Evolutionary conservation across 345 rosid genomes (phyloP), one percentile per base, ranked within the genome.

Genomic region (Draba incana): DNA sequence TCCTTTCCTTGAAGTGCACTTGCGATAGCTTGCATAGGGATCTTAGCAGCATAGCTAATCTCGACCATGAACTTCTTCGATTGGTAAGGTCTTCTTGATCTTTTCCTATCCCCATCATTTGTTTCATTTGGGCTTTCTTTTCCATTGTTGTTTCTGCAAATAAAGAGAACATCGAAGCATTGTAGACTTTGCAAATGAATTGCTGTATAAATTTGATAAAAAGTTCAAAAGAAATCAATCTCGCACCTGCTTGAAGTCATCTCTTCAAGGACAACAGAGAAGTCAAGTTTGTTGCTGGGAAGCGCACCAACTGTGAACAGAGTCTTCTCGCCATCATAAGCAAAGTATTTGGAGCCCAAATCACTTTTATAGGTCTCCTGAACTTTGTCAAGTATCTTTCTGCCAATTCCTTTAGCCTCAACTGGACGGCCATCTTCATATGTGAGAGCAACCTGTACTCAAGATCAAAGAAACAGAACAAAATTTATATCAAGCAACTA

Each of bases 301-400:
- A 93, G 94, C 14, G 92, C 43, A 47, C 97, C 97, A 67, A 84
- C 55, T 28, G 96, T 87, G 67, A 90, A 93, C 54, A 93, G 62
- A 45, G 89, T 86, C 68, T 88, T 88, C 70, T 88, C 97, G 0
- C 99, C 99, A 68, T 94, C 97, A 73, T 94, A 94, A 4, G 99
- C 99, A 75, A 94, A 88, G 37, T 83, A 68, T 62, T 88, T 94
- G 28, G 79, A 83, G 5, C 60, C 86, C 43, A 93, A 67, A 38
- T 88, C 91, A 39, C 55, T 57, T 25, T 16, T 66, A 44, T 94
- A 87, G 0, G 95, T 90, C 44, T 86, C 87, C 12, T 90, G 91
- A 30, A 91, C 92, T 67, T 74, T 79, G 12, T 88, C 86, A 50
- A 91, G 77, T 25, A 87, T 86, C 63, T 77, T 84, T 59, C 97